Evolutionary conservation across 441 rosid species (phyloP).

Genomic region (California macrophylla): DNA sequence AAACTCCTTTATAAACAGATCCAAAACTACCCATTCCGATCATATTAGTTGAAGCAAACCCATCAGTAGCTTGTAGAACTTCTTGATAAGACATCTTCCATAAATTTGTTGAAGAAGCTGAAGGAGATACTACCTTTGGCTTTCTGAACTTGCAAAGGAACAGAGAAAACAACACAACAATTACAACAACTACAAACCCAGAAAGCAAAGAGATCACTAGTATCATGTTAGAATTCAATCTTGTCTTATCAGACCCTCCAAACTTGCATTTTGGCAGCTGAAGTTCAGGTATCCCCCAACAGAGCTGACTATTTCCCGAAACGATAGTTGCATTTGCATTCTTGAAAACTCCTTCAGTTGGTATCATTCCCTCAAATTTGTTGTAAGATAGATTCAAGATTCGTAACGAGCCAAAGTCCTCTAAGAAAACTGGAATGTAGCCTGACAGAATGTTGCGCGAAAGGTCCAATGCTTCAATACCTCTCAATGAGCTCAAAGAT

Average conservation of each 20-base stretch:
- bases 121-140: neutral
- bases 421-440: conserved; percentile 16
- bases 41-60: conserved; percentile 4
- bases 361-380: conserved; percentile 18
- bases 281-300: conserved; percentile 23
- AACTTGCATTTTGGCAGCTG: conserved; percentile 18
- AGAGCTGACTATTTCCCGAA: conserved; percentile 18
- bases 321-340: conserved; percentile 19
- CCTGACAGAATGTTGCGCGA: conserved; percentile 22
- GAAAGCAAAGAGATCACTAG: neutral
- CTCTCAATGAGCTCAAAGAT: conserved; percentile 14
- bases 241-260: neutral
- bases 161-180: neutral
- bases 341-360: conserved; percentile 20
- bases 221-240: neutral
- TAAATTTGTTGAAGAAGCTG: neutral
- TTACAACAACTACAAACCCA: neutral
- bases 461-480: conserved; percentile 14
- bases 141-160: neutral
- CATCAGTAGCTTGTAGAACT: neutral
- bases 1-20: conserved; percentile 13
- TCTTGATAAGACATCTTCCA: conserved; percentile 3
- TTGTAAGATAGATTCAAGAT: conserved; percentile 22
- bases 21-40: conserved; percentile 12
- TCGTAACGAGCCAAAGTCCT: neutral